Percentiles rank a stretch among this genome's conserved stretches.
phyloP scores from a whole-genome alignment of 2,329 filamentous ascomycete genomes.

The Exophiala alcalophila region DNA sequence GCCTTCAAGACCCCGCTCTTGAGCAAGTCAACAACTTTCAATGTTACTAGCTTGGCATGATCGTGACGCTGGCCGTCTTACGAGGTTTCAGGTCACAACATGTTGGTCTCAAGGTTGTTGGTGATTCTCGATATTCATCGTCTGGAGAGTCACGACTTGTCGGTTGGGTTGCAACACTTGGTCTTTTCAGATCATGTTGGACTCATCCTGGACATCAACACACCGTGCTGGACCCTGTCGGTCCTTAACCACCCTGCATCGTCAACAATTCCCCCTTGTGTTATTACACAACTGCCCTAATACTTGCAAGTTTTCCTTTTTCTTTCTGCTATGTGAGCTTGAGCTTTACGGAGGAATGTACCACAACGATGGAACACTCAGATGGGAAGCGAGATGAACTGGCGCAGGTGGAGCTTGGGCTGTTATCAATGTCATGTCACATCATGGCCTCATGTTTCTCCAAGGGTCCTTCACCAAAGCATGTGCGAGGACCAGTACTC shows the following conservation, averaged over 20 bases:
- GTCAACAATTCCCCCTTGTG: constrained; percentile 12
- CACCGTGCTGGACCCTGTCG: constrained; percentile 6
- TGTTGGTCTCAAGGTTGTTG: constrained; percentile 21
- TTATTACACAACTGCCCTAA: constrained; percentile 20
- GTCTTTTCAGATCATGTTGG: constrained; percentile 20
- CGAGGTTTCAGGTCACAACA: constrained; percentile 22
- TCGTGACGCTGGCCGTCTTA: constrained; percentile 24
- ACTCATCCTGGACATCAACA: constrained; percentile 8
- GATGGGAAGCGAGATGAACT: no score
- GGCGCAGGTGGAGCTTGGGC: constrained; percentile 1
- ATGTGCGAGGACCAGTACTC: no score
- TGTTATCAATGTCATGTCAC: neutral
- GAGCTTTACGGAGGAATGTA: no score
- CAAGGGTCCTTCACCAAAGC: neutral
- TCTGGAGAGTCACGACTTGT: constrained; percentile 22
- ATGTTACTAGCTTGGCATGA: constrained; percentile 24
- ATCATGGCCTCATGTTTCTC: constrained; percentile 1
- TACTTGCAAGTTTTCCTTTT: constrained; percentile 18
- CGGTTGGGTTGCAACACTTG: constrained; percentile 17
- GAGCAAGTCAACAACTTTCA: constrained; percentile 13
- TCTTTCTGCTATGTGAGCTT: constrained; percentile 2
- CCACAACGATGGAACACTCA: no score
- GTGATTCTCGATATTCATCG: constrained; percentile 13
- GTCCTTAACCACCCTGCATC: no score
- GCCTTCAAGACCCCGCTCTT: constrained; percentile 22